phyloP scores from a whole-genome alignment of 768 basidiomycete genomes.

The Scleroderma citrinum region DNA sequence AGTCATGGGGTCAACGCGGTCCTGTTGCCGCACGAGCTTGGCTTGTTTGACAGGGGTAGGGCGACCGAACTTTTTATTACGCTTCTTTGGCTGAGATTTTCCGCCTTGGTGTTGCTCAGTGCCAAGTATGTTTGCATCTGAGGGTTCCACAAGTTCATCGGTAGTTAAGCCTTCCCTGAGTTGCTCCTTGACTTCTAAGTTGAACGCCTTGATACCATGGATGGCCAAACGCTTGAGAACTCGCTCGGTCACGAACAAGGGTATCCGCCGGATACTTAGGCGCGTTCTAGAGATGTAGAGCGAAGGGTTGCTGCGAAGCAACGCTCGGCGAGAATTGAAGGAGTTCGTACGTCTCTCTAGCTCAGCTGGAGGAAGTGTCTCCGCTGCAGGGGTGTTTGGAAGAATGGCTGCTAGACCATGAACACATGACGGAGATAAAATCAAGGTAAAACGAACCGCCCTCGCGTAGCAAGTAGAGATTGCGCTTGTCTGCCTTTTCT shows the following conservation, averaged over 20 bases:
- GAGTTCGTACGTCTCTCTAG: conserved; percentile 81
- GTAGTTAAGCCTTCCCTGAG: conserved; percentile 52
- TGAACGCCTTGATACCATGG: conserved; percentile 74
- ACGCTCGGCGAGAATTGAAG: conserved; percentile 75
- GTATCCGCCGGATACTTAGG: conserved; percentile 89
- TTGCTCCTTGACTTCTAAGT: conserved; percentile 66
- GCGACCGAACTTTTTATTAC: conserved; percentile 22
- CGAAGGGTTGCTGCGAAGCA: conserved; percentile 88
- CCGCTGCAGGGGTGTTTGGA: conserved; percentile 79
- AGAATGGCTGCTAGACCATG: conserved; percentile 64
- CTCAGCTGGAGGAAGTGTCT: conserved; percentile 62
- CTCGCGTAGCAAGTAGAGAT: conserved; percentile 93
- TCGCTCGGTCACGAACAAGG: conserved; percentile 84
- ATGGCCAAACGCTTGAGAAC: conserved; percentile 83
- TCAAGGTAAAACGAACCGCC: conserved; percentile 57
- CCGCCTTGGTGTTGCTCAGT: conserved; percentile 21
- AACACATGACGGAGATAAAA: neutral
- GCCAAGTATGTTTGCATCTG: conserved; percentile 22
- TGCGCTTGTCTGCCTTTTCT: conserved; percentile 90
- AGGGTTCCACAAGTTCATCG: conserved; percentile 62
- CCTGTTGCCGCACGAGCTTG: conserved; percentile 86
- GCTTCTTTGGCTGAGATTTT: conserved; percentile 20
- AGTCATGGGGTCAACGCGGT: conserved; percentile 84
- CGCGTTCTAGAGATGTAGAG: conserved; percentile 93
- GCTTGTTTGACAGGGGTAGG: conserved; percentile 69